Base-by-base conservation (phyloP, 768 basidiomycete species). In the Filobasidium floriforme region DNA sequence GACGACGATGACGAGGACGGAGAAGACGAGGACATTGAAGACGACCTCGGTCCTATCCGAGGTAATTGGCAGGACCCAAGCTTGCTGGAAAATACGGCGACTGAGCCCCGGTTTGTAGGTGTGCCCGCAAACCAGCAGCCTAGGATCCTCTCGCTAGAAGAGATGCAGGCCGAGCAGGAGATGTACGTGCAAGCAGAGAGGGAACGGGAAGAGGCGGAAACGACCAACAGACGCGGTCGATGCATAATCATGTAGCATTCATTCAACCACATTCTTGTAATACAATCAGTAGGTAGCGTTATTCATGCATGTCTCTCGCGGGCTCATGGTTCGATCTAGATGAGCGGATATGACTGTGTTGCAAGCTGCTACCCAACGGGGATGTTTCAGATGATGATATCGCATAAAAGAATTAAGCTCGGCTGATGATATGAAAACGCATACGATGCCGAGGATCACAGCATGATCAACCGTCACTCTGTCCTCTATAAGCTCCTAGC, bases 191-290 rank as follows among this genome's bases (percentile, higher is more conserved):
- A 63, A 41, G 44, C 19, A 32, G 46, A 15, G 51, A 52, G 24
- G 49, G 24, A 52, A 18, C n/a, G 28, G 29, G 51, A 6, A 12
- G 49, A 55, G 54, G 54, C 54, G 22, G 54, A 57, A n/a, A 19
- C n/a, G 22, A n/a, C 41, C 12, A 43, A 28, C n/a, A n/a, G 61
- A 7, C 40, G 61, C 12, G 61, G 61, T 11, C 19, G 61, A 26
- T 62, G 61, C 28, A n/a, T 37, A 4, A 62, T 62, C 61, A 62
- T 62, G 61, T 66, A 49, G 46, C 32, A 37, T 37, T 37, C n/a
- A n/a, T n/a, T n/a, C n/a, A n/a, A n/a, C n/a, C n/a, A n/a, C n/a
- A 37, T 37, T 37, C 32, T 37, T 37, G 32, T 37, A 37, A 9
- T 37, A 37, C 32, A 4, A 9, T 37, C 32, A 9, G 32, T 37